These are phyloP conservation scores for Populus pruinosa DNA, from an alignment of 345 rosid species.

Conservation along the genomic window DNA sequence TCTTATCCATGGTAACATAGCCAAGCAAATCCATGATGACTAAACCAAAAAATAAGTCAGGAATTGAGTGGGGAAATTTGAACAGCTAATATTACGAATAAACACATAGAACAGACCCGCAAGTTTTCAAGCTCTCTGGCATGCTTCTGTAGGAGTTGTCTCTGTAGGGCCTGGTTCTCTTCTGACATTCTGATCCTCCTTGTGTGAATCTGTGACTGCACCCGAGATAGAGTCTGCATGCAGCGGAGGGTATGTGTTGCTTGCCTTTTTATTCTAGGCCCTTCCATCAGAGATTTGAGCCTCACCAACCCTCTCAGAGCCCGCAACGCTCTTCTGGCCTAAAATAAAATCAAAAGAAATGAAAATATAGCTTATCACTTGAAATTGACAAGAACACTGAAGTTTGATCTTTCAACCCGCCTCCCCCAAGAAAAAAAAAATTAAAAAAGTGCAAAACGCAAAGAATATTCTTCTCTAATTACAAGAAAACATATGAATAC, in stretches of 20 bases:
- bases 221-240: constrained; percentile 88
- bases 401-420: too few species aligned
- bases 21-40: background rate
- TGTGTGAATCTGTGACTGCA: constrained; percentile 75
- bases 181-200: constrained; percentile 82
- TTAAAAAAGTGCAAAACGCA: too few species aligned
- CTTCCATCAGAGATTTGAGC: constrained; percentile 79
- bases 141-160: constrained; percentile 83
- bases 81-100: too few species aligned
- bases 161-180: constrained; percentile 91
- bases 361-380: too few species aligned
- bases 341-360: too few species aligned
- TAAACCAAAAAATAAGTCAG: background rate
- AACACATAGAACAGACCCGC: constrained; percentile 38
- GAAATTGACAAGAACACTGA: too few species aligned
- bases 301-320: constrained; percentile 85
- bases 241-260: constrained; percentile 67
- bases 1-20: background rate
- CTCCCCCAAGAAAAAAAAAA: too few species aligned
- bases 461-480: too few species aligned
- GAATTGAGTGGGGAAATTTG: too few species aligned
- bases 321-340: constrained; percentile 56
- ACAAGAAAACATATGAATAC: too few species aligned
- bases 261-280: constrained; percentile 78
- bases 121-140: constrained; percentile 73